phyloP scores from a whole-genome alignment of 2,329 filamentous ascomycete species.

The Septoria linicola region DNA sequence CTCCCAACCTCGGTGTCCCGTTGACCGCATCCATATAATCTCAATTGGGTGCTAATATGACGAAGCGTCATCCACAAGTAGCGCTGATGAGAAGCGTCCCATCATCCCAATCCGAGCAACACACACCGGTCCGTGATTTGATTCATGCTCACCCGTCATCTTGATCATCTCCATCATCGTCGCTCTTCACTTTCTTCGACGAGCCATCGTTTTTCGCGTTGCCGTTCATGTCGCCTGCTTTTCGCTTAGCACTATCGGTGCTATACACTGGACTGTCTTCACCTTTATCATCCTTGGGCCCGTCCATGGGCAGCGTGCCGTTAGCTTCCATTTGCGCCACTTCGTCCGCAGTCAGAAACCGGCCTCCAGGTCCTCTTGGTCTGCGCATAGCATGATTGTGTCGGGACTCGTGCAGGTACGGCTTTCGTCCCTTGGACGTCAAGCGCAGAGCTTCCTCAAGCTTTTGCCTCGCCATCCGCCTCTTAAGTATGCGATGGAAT shows the following conservation, averaged over 20 bases:
- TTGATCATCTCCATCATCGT: conserved; percentile 42
- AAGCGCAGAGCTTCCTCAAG: conserved; percentile 88
- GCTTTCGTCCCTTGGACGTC: conserved; percentile 93
- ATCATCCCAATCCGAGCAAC: no score
- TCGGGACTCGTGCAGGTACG: conserved; percentile 93
- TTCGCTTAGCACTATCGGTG: conserved; percentile 49
- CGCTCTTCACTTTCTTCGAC: conserved; percentile 32
- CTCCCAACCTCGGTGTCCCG: neutral
- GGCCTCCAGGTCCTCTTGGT: conserved; percentile 86
- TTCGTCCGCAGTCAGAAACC: conserved; percentile 95
- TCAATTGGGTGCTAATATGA: neutral
- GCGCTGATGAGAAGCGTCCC: no score
- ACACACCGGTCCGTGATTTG: neutral
- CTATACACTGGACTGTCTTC: conserved; percentile 29
- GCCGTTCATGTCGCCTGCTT: conserved; percentile 45
- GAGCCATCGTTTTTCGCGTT: conserved; percentile 30
- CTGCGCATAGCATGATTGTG: conserved; percentile 98
- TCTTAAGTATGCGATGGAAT: conserved; percentile 94
- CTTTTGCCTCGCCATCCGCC: conserved; percentile 86
- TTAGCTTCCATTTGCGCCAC: conserved; percentile 82
- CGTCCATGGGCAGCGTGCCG: conserved; percentile 36
- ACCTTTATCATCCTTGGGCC: conserved; percentile 41
- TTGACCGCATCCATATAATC: neutral
- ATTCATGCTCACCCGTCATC: conserved; percentile 27
- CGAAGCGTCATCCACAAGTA: neutral